phyloP scores from a whole-genome alignment of 768 basidiomycete species.

The Lentinula sp. region DNA sequence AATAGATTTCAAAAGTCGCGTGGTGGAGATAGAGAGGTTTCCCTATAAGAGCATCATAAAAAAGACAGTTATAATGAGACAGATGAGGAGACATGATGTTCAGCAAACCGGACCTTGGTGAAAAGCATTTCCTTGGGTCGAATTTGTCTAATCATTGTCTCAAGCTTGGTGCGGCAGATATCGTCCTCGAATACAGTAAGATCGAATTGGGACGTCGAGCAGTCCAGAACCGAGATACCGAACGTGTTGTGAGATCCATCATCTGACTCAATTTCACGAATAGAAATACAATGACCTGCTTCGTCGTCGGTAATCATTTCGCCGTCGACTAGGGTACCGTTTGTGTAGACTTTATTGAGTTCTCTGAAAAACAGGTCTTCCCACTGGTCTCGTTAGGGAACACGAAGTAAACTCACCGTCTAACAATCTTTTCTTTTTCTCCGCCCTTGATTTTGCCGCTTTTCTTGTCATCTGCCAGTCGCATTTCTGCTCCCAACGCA shows the following conservation, averaged over 20 bases:
- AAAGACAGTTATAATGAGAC: background rate
- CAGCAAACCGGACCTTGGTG: constrained; percentile 57
- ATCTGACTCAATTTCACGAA: constrained; percentile 57
- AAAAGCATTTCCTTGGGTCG: constrained; percentile 89
- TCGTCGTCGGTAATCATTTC: constrained; percentile 88
- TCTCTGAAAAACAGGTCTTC: constrained; percentile 41
- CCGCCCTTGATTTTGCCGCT: constrained; percentile 54
- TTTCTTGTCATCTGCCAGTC: constrained; percentile 67
- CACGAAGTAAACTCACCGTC: constrained; percentile 42
- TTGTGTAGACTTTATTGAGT: constrained; percentile 93
- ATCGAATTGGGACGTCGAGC: constrained; percentile 93
- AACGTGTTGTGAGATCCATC: constrained; percentile 51
- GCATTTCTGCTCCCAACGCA: constrained; percentile 95
- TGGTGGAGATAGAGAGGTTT: constrained; percentile 78
- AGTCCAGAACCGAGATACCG: constrained; percentile 89
- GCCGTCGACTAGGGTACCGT: constrained; percentile 91
- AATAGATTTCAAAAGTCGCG: constrained; percentile 73
- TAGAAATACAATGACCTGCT: constrained; percentile 89
- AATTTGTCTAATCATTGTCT: constrained; percentile 89
- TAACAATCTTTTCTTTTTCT: constrained; percentile 81
- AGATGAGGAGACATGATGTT: background rate
- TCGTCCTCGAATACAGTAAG: constrained; percentile 89
- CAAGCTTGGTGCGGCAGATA: constrained; percentile 84
- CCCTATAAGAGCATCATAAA: constrained; percentile 43
- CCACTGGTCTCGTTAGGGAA: background rate